Base-by-base conservation (phyloP, 805 yeast genomes). In the Saccharomyces jurei region DNA sequence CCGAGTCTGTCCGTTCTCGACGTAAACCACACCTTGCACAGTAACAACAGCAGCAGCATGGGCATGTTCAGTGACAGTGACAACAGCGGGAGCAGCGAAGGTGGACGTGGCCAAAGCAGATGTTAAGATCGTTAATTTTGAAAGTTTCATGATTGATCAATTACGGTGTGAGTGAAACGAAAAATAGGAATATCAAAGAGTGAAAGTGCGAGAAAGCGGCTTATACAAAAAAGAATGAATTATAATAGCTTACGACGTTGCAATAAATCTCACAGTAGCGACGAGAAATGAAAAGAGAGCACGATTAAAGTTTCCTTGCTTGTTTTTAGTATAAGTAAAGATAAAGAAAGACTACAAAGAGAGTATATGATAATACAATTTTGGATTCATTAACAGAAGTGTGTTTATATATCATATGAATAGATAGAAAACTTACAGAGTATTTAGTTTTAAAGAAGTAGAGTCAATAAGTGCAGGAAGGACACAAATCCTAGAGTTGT, bases 11-110 rank as follows among this genome's bases (percentile, higher is more conserved):
- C 68, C 69, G 52, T 62, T 57, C 51, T 61, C 64, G 27, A 60
- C 64, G 56, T 62, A 65, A n/a, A 65, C 65, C 30, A 56, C 50
- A 53, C 69, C 71, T 56, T 64, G 60, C 46, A 67, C 68, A 27
- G 61, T 59, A 26, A 63, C 66, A 11, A 61, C 57, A 25, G 63
- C 61, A 13, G 56, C 57, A 9, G 49, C 53, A 50, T 63, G 57
- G 36, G 60, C 70, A 49, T 59, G 64, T 41, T 61, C 53, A 0
- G 64, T 61, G 52, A 60, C 63, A 6, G 64, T 61, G 47, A 58
- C 61, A 32, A 50, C 59, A 8, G 60, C 61, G 28, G 61, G 56
- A 50, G 57, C 57, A 49, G 51, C 61, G 1, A 36, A 21, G 4
- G 44, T 25, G 21, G 44, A n/a, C 14, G 57, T 46, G 14, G 54